Conservation (phyloP, 495 filamentous ascomycete species). For the Amniculicola lignicola region DNA sequence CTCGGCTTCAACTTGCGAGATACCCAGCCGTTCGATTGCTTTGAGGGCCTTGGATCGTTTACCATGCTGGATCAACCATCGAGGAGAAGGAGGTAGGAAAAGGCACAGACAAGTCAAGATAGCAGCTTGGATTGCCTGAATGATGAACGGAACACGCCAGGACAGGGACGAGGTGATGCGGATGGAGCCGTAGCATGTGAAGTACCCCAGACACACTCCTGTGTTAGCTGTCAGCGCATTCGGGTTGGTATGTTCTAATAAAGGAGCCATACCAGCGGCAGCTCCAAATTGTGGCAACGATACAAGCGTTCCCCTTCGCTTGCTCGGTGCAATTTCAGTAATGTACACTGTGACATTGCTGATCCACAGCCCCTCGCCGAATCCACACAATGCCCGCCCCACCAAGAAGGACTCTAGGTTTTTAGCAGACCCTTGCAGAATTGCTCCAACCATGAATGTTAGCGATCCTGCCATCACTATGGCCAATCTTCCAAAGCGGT, state of each 20-base stretch:
- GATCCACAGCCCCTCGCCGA: conserved; percentile 30
- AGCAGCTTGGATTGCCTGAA: conserved; percentile 14
- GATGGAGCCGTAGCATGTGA: conserved; percentile 34
- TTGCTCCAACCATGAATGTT: conserved; percentile 25
- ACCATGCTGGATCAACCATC: conserved; percentile 49
- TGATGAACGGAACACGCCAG: conserved; percentile 34
- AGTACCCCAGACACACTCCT: conserved; percentile 30
- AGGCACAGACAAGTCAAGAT: conserved; percentile 14
- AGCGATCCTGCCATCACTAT: conserved; percentile 28
- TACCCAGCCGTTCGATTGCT: conserved; percentile 24
- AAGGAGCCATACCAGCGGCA: conserved; percentile 11
- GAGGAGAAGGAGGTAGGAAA: conserved; percentile 48
- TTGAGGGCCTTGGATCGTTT: conserved; percentile 40
- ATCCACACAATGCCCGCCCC: conserved; percentile 25
- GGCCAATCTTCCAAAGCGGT: conserved; percentile 53
- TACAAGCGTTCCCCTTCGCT: conserved; percentile 23
- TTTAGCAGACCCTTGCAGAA: conserved; percentile 20
- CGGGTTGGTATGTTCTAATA: no score
- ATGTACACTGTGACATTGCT: conserved; percentile 33
- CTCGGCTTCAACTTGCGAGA: conserved; percentile 38
- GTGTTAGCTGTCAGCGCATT: no score
- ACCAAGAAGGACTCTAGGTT: conserved; percentile 26
- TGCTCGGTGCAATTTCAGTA: conserved; percentile 33
- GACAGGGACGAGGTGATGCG: conserved; percentile 26
- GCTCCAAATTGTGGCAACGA: conserved; percentile 30